A percentile compares a stretch with the other conserved stretches of the same genome.
Conservation (phyloP, 164 flowering plant species). For the Santalum album region DNA sequence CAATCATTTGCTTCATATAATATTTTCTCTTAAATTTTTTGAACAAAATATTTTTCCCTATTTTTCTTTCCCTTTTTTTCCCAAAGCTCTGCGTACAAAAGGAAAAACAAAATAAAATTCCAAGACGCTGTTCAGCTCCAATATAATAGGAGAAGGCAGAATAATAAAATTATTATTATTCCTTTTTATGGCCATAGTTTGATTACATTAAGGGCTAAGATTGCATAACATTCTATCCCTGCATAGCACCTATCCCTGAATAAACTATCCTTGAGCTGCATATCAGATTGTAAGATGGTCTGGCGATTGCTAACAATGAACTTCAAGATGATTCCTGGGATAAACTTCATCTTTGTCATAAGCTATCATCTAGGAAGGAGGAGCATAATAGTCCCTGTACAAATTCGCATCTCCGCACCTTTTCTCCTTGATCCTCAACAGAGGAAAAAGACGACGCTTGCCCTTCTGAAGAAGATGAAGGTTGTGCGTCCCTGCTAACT, state of each 20-base stretch:
- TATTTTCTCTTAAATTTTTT: too few relatives aligned
- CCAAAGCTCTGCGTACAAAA: too few relatives aligned
- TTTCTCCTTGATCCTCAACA: background rate
- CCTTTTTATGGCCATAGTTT: constrained; percentile 1
- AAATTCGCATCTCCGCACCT: background rate
- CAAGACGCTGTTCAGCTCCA: too few relatives aligned
- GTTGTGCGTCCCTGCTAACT: background rate
- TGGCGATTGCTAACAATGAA: background rate
- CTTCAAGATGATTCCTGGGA: background rate
- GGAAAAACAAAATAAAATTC: too few relatives aligned
- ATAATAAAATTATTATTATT: too few relatives aligned
- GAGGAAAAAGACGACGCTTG: background rate
- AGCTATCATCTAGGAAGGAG: background rate
- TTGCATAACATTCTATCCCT: constrained; percentile 5
- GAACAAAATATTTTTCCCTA: too few relatives aligned
- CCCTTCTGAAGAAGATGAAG: background rate
- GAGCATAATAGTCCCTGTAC: background rate
- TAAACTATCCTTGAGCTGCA: too few relatives aligned
- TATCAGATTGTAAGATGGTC: background rate
- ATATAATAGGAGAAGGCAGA: too few relatives aligned
- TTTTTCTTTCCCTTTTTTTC: too few relatives aligned
- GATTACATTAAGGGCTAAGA: background rate
- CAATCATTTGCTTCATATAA: too few relatives aligned
- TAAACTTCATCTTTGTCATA: constrained; percentile 8
- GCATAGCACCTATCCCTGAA: constrained; percentile 6